Conservation (phyloP, 192 early-diverging fungal genomes). For the Gryganskiella cystojenkinii region DNA sequence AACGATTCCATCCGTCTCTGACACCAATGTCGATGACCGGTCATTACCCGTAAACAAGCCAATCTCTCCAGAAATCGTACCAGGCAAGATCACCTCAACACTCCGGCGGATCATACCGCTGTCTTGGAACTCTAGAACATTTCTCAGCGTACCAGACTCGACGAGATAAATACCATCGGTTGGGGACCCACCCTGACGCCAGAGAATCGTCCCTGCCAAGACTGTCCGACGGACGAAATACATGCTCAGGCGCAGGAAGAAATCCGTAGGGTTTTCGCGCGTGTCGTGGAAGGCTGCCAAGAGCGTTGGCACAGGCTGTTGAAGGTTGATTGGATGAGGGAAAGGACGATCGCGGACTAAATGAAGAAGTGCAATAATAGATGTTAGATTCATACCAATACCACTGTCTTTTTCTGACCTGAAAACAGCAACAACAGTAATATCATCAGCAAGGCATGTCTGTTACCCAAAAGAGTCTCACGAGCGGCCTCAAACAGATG, state of each 20-base stretch:
- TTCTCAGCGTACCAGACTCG: constrained; percentile 71
- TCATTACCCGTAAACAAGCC: constrained; percentile 73
- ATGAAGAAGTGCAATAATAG: background rate
- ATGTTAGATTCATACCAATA: too few relatives aligned
- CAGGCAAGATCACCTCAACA: constrained; percentile 89
- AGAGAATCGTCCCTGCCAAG: constrained; percentile 69
- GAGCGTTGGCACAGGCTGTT: constrained; percentile 65
- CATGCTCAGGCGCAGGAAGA: constrained; percentile 66
- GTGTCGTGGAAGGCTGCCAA: constrained; percentile 75
- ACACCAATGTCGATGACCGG: constrained; percentile 69
- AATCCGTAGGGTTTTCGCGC: constrained; percentile 59
- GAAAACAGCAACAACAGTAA: too few relatives aligned
- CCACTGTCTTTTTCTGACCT: too few relatives aligned
- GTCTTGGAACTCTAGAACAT: constrained; percentile 52
- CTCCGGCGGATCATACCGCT: constrained; percentile 26
- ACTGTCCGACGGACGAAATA: constrained; percentile 74
- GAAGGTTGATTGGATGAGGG: constrained; percentile 52
- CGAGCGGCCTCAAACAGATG: constrained; percentile 44
- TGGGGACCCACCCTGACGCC: constrained; percentile 66
- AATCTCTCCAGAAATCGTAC: constrained; percentile 92
- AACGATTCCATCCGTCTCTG: constrained; percentile 70
- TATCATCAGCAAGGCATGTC: background rate
- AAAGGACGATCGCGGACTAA: constrained; percentile 21
- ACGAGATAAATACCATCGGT: constrained; percentile 78
- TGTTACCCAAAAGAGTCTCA: constrained; percentile 41